Evolutionary conservation across 345 rosid species (phyloP).

Genomic region (Arabidopsis arenosa): DNA sequence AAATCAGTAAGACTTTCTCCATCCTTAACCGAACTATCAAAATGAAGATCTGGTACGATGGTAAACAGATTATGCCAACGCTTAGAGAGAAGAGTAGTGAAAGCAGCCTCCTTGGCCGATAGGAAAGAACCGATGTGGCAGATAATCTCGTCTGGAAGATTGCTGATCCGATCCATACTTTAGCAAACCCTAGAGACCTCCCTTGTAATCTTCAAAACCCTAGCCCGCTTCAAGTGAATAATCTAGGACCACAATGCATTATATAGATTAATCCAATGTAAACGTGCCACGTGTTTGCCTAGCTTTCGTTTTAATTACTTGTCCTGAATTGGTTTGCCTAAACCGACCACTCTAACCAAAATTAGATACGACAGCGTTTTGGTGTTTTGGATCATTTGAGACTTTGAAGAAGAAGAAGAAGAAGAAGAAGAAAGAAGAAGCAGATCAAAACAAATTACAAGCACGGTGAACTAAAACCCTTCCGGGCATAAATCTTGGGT

Average conservation of each 20-base stretch:
- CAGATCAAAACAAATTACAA: no score
- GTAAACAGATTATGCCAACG: not conserved
- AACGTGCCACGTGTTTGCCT: not conserved
- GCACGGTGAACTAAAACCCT: not conserved
- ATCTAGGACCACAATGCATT: not conserved
- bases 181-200: not conserved
- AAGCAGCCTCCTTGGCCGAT: not conserved
- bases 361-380: not conserved
- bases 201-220: not conserved
- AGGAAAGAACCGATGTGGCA: not conserved
- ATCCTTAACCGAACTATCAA: not conserved
- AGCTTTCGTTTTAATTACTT: not conserved
- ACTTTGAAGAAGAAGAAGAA: not conserved
- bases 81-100: not conserved
- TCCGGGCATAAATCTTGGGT: not conserved
- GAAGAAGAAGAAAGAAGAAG: not conserved
- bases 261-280: not conserved
- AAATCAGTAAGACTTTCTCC: not conserved
- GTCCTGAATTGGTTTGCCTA: not conserved
- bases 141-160: not conserved
- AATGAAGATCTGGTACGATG: not conserved
- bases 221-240: not conserved
- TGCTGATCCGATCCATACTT: not conserved
- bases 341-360: not conserved
- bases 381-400: not conserved